A percentile compares a stretch with the other conserved stretches of the same genome.
These are phyloP conservation scores for Penicillium tannophilum DNA, from an alignment of 495 filamentous ascomycete genomes.

Conservation along the genomic window DNA sequence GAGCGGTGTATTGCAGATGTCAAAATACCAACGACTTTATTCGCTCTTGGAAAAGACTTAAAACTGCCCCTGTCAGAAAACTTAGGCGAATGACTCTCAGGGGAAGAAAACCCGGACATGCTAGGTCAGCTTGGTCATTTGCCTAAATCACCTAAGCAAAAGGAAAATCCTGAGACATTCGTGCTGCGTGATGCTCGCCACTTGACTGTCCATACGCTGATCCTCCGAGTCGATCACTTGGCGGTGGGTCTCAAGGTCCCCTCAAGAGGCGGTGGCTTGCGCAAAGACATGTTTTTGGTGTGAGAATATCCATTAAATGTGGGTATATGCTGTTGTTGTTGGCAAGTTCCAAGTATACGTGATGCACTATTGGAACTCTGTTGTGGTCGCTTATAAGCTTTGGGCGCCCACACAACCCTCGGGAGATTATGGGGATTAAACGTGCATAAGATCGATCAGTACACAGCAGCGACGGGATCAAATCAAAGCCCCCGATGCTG, in stretches of 20 bases:
- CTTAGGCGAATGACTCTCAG: too few species aligned
- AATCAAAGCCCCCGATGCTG: not conserved
- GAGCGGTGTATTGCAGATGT: not conserved
- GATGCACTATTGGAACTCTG: not conserved
- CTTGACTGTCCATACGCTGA: not conserved
- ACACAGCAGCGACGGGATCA: not conserved
- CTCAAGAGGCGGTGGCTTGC: not conserved
- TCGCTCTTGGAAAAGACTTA: too few species aligned
- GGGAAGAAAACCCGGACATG: too few species aligned
- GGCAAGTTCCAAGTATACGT: not conserved
- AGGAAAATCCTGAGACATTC: not conserved
- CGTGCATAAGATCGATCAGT: not conserved
- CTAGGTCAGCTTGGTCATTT: not conserved
- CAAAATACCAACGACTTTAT: too few species aligned
- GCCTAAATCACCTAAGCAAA: not conserved
- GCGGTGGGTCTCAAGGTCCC: not conserved
- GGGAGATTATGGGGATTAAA: not conserved
- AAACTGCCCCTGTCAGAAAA: too few species aligned
- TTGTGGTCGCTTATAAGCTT: not conserved
- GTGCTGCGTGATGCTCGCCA: not conserved
- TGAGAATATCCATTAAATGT: not conserved
- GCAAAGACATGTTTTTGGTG: not conserved
- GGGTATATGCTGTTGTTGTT: not conserved
- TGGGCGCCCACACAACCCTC: not conserved
- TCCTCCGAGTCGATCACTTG: slow-evolving; percentile 2